Evolutionary conservation across 2,329 filamentous ascomycete genomes (phyloP), one percentile per base, ranked within the genome.

Genomic region (Aureobasidium subglaciale): DNA sequence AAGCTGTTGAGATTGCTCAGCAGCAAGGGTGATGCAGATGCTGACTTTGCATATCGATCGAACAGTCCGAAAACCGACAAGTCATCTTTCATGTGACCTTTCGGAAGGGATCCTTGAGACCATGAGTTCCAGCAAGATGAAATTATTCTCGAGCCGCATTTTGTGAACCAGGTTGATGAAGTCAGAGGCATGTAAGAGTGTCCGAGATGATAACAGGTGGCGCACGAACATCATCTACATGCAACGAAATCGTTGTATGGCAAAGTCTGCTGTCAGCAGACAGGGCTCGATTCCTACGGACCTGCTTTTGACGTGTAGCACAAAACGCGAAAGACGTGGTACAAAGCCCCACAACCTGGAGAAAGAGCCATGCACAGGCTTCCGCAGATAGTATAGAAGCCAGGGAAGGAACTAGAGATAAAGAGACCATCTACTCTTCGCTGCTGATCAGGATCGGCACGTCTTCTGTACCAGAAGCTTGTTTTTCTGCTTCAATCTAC

Each of bases 1-100:
- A 32, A 52, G 48, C 13, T 41, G 48, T 52, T 38, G 48, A 52
- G 48, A 40, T n/a, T 18, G 25, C 48, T 52, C 48, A 52, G 48
- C 48, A 52, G 48, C n/a, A 52, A 22, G 8, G 16, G 35, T 30
- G 25, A 7, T 22, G 22, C 35, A 16, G 7, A n/a, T 29, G 46
- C 46, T 50, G 46, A 50, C 46, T 50, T 9, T 50, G 22, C 34
- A n/a, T 22, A 38, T 29, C 24, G 35, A 52, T 52, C 48, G 35
- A 40, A 25, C 34, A 41, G 34, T 9, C 11, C 3, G 5, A 40
- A 40, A 52, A 40, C 3, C 16, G 48, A 52, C 35, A n/a, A n/a
- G 16, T 52, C 48, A 52, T 22, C 18, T 52, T 52, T 24, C 13
- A 24, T 20, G 9, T 52, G 16, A 40, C 48, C 34, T 40, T 22